phyloP scores from a whole-genome alignment of 371 early-diverging fungal species.

The Rhizopus microsporus region DNA sequence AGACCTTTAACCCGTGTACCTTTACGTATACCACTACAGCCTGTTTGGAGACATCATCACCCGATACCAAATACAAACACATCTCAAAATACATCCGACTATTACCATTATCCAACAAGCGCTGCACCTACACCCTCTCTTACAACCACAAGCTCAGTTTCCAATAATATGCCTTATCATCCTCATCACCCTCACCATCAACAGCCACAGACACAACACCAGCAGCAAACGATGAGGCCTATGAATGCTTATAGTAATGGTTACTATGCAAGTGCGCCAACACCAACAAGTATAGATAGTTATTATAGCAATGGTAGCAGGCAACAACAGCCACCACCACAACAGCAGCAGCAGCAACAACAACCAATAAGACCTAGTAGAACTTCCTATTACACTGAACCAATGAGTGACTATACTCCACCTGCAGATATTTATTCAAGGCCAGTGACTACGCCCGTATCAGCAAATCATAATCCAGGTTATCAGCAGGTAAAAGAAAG shows the following conservation, averaged over 20 bases:
- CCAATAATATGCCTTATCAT: background rate
- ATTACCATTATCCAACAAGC: constrained; percentile 16
- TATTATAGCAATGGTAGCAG: background rate
- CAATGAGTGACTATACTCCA: constrained; percentile 9
- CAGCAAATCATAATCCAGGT: constrained; percentile 9
- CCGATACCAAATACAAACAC: constrained; percentile 8
- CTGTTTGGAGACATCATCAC: constrained; percentile 26
- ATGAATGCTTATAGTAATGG: background rate
- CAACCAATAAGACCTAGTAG: constrained; percentile 9
- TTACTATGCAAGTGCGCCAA: background rate
- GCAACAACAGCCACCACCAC: background rate
- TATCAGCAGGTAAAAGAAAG: constrained; percentile 19
- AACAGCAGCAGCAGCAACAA: constrained; percentile 7
- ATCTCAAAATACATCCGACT: constrained; percentile 13
- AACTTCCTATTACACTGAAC: constrained; percentile 15
- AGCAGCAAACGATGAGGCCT: background rate
- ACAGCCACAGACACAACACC: constrained; percentile 1
- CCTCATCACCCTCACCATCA: background rate
- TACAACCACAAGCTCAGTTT: background rate
- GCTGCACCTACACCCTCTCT: constrained; percentile 11
- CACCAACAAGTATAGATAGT: background rate
- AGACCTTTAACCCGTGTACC: constrained; percentile 28
- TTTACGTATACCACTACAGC: constrained; percentile 28
- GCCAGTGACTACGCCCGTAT: too few relatives aligned
- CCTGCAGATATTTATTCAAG: constrained; percentile 15